Evolutionary conservation across 2,329 filamentous ascomycete genomes (phyloP).

Genomic region (Cytospora leucostoma): DNA sequence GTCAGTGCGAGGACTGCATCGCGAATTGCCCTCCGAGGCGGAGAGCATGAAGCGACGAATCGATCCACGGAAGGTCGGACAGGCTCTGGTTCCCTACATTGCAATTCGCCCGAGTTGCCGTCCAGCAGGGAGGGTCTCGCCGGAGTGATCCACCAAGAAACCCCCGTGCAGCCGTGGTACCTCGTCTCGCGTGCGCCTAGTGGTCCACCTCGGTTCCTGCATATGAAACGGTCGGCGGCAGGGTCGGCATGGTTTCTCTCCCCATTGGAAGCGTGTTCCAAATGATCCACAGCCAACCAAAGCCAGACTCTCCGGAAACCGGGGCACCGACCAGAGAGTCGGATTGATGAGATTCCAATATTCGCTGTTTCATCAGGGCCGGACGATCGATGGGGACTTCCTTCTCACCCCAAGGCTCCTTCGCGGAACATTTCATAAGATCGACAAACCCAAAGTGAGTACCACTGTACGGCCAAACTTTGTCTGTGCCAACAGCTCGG

Average conservation of each 20-base stretch:
- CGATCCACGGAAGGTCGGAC: neutral
- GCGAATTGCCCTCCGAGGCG: neutral
- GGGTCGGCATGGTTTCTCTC: slow-evolving; percentile 8
- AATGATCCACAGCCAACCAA: slow-evolving; percentile 19
- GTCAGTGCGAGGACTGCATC: neutral
- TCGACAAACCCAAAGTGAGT: neutral
- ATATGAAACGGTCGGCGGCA: slow-evolving; percentile 25
- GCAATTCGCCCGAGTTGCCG: slow-evolving; percentile 10
- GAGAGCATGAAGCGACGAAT: neutral
- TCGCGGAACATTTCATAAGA: neutral
- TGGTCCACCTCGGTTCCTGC: slow-evolving; percentile 11
- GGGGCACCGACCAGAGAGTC: neutral
- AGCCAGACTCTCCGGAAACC: too few relatives aligned
- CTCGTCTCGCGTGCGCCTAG: neutral
- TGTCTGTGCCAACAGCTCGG: neutral
- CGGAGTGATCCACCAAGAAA: slow-evolving; percentile 8
- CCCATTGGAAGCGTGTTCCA: slow-evolving; percentile 23
- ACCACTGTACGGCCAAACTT: too few relatives aligned
- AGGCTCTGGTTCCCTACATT: neutral
- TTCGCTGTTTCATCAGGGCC: neutral
- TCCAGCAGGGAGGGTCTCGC: neutral
- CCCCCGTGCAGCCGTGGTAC: neutral
- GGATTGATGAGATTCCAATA: neutral
- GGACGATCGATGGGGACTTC: neutral
- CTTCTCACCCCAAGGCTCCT: neutral